Evolutionary conservation across 2,329 filamentous ascomycete genomes (phyloP).

Genomic region (Tolypocladium endophyticum): DNA sequence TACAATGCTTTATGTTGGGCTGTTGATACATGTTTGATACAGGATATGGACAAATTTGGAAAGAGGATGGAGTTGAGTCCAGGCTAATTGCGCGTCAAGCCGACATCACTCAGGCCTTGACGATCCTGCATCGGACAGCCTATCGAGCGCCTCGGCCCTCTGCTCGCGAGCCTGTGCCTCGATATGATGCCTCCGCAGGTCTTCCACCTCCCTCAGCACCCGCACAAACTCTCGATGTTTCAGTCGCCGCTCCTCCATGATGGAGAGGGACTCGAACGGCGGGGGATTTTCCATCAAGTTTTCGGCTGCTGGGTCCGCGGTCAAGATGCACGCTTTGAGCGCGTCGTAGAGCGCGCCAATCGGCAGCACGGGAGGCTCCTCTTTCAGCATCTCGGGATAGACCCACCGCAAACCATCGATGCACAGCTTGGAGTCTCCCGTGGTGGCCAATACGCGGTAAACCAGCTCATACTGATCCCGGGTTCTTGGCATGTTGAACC

Average conservation of each 20-base stretch:
- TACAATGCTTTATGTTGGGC: no score
- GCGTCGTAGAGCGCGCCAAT: slow-evolving; percentile 31
- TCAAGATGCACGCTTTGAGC: slow-evolving; percentile 41
- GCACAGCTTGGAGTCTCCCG: slow-evolving; percentile 30
- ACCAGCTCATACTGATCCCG: slow-evolving; percentile 43
- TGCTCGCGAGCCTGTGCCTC: slow-evolving; percentile 6
- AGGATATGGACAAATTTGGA: background rate
- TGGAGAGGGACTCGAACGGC: background rate
- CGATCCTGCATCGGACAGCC: background rate
- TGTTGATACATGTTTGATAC: background rate
- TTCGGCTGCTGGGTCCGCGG: slow-evolving; percentile 43
- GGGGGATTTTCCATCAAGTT: slow-evolving; percentile 12
- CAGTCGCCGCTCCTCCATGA: slow-evolving; percentile 11
- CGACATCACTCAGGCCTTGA: background rate
- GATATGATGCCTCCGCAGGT: slow-evolving; percentile 6
- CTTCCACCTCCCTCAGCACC: slow-evolving; percentile 20
- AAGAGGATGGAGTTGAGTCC: background rate
- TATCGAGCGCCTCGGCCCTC: slow-evolving; percentile 5
- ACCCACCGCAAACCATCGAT: slow-evolving; percentile 39
- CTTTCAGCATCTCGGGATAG: slow-evolving; percentile 48
- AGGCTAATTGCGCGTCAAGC: background rate
- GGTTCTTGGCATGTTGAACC: slow-evolving; percentile 36
- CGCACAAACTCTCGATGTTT: slow-evolving; percentile 20
- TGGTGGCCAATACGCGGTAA: slow-evolving; percentile 36
- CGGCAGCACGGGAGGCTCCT: slow-evolving; percentile 37